phyloP scores from a whole-genome alignment of 2,329 filamentous ascomycete species.

The Trichoderma hamatum region DNA sequence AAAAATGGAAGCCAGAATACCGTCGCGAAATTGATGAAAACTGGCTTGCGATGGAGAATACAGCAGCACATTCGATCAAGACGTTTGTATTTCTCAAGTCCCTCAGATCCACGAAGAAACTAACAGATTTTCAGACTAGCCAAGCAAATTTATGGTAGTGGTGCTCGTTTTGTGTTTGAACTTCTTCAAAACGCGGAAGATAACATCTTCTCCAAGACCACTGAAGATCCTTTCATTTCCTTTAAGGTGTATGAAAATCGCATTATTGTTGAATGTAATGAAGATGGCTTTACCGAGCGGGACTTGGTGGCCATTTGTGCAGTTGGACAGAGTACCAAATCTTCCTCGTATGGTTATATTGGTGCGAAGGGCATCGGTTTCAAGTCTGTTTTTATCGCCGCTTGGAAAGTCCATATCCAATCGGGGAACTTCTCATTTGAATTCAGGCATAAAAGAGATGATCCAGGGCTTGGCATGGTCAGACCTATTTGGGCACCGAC shows the following conservation, averaged over 20 bases:
- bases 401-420: conserved; percentile 48
- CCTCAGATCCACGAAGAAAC: not conserved
- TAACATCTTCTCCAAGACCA: conserved; percentile 44
- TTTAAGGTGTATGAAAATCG: conserved; percentile 42
- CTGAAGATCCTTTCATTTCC: conserved; percentile 36
- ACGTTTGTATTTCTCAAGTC: not conserved
- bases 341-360: conserved; percentile 46
- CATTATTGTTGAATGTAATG: conserved; percentile 54
- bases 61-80: not conserved
- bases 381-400: conserved; percentile 54
- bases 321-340: conserved; percentile 52
- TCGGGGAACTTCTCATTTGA: conserved; percentile 50
- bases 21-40: not conserved
- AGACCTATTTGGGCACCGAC: not conserved
- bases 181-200: conserved; percentile 60
- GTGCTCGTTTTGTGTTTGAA: conserved; percentile 55
- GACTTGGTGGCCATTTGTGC: conserved; percentile 52
- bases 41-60: not conserved
- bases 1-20: not conserved
- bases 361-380: conserved; percentile 57
- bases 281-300: conserved; percentile 47
- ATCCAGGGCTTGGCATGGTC: not conserved
- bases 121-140: conserved; percentile 40
- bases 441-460: conserved; percentile 35
- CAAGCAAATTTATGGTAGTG: conserved; percentile 47